Conservation (phyloP, 169 alveolate genomes). For the Cryptosporidium ubiquitum region DNA sequence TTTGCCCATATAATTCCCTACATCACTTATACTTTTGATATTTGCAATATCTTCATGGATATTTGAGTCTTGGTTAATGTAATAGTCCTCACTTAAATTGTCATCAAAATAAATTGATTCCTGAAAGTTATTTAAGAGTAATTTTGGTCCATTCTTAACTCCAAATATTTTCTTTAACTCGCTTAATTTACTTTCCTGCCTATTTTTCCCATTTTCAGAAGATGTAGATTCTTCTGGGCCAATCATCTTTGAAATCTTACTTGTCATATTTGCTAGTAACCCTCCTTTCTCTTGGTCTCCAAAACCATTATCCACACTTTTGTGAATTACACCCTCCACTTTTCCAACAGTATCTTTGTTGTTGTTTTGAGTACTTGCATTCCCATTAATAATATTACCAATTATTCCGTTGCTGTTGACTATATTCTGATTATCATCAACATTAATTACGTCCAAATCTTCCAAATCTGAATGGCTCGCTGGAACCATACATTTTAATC, state of each 20-base stretch:
- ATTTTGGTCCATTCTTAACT: neutral
- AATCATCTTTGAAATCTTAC: neutral
- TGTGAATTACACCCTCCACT: neutral
- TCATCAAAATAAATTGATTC: neutral
- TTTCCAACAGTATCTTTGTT: neutral
- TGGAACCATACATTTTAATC: slow-evolving; percentile 31
- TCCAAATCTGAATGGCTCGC: slow-evolving; percentile 37
- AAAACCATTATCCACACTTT: neutral
- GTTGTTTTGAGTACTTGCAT: neutral
- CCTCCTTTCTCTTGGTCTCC: neutral
- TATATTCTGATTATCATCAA: neutral
- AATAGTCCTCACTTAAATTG: neutral
- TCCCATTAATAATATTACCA: neutral
- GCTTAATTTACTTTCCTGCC: neutral
- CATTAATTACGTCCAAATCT: slow-evolving; percentile 42
- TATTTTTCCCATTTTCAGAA: neutral
- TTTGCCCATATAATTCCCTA: slow-evolving; percentile 51
- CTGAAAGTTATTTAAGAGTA: neutral
- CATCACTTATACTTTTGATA: slow-evolving; percentile 1
- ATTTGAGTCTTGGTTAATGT: neutral
- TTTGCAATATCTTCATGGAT: neutral
- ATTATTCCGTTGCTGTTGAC: neutral
- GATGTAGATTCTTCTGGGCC: neutral
- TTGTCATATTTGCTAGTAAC: slow-evolving; percentile 1
- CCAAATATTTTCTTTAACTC: neutral